Conservation (phyloP, 2,329 filamentous ascomycete genomes). For the Aspergillus fischeri region DNA sequence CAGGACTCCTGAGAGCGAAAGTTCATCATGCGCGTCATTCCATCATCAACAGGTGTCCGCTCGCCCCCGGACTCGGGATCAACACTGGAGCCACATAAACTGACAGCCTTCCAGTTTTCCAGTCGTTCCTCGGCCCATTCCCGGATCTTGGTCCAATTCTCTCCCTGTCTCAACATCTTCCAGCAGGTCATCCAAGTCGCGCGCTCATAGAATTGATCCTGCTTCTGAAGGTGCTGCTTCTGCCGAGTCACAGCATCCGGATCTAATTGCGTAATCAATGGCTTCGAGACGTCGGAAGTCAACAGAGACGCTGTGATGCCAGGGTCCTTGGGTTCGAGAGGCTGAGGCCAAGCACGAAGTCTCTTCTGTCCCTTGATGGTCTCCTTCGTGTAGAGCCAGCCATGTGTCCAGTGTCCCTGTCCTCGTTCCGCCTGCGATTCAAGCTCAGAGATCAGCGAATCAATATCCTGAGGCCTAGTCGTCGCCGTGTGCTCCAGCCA, state of each 20-base stretch:
- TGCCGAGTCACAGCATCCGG: conserved; percentile 86
- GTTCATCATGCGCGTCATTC: conserved; percentile 41
- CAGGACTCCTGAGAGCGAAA: conserved; percentile 36
- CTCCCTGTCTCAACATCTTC: conserved; percentile 85
- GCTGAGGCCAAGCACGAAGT: conserved; percentile 62
- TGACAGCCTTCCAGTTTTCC: conserved; percentile 84
- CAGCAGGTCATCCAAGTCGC: conserved; percentile 93
- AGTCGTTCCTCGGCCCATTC: conserved; percentile 84
- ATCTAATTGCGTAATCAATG: conserved; percentile 80
- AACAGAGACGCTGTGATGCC: conserved; percentile 54
- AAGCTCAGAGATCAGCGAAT: conserved; percentile 70
- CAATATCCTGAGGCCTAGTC: conserved; percentile 63
- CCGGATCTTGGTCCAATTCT: conserved; percentile 65
- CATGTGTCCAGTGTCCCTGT: conserved; percentile 72
- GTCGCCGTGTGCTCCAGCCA: conserved; percentile 81
- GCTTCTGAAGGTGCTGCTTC: conserved; percentile 67
- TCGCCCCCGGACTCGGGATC: conserved; percentile 24
- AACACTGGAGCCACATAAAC: conserved; percentile 61
- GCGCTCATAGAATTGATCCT: conserved; percentile 84
- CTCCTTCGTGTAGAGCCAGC: conserved; percentile 87
- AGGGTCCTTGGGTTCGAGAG: conserved; percentile 60
- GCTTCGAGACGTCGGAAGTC: conserved; percentile 56
- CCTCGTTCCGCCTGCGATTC: conserved; percentile 73
- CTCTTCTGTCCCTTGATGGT: conserved; percentile 88
- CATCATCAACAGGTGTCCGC: conserved; percentile 31